Evolutionary conservation across 345 rosid species (phyloP), one percentile per base, ranked within the genome.

Genomic region (Syzygium oleosum): DNA sequence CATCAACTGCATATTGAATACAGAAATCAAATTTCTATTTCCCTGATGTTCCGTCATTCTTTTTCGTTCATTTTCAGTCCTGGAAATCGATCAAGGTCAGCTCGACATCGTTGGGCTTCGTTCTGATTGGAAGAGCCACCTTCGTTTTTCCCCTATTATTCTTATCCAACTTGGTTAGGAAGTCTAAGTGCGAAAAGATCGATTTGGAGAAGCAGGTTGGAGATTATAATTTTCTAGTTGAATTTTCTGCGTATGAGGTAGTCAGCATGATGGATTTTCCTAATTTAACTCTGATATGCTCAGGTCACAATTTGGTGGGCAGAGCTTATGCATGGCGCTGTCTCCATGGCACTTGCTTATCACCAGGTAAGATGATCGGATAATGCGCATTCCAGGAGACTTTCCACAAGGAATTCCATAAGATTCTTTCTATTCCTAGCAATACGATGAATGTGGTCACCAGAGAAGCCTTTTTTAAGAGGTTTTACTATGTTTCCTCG

Each of bases 221-320:
- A 9, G 38, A 34, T 34, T 34, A 34, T 34, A 51, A 51, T 84
- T 12, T 17, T 31, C 25, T 51, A n/a, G 43, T 13, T 4, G 51
- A 78, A 31, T 29, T 31, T 51, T 12, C 52, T 51, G 52, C 52
- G 52, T 11, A 51, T 8, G 52, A 51, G 52, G 52, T 51, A 51
- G 52, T 51, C 52, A 51, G 52, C 52, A 51, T 51, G 52, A 51
- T 51, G 52, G 52, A 51, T 51, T 51, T 51, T 51, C 12, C 52
- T 51, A 51, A 51, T 51, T 51, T 51, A 11, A 9, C 13, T 51
- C 52, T 51, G 49, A 11, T 41, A 46, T 88, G 84, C 55, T 85
- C 88, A 91, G 93, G 88, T 92, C 52, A 91, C 90, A 7, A 91
- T 92, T 46, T 92, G 92, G 92, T 92, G 94, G 94, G 92, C 94